Base-by-base conservation (phyloP, 768 basidiomycete species). In the Termitomyces heimii region DNA sequence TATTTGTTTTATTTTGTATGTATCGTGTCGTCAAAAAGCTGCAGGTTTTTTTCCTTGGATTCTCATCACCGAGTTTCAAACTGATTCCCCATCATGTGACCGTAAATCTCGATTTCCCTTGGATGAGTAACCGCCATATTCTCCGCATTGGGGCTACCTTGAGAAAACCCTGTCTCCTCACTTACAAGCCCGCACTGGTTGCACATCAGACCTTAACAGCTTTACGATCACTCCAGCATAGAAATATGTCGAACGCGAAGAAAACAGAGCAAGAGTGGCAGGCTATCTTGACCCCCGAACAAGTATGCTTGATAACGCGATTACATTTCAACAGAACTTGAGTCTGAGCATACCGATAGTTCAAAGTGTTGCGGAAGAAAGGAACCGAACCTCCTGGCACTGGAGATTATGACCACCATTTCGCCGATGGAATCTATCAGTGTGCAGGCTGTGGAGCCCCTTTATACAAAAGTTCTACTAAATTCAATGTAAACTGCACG, bases 391-490 rank as follows among this genome's bases (percentile, higher is more conserved):
- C 68, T 7, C 73, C 92, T 24, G 83, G 86, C 2, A 89, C 86
- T 3, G 92, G 90, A n/a, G 73, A 86, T 66, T 94, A 91, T 68
- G 83, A 95, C 60, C 79, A 93, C 55, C 79, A 82, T 70, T 69
- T 69, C 24, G 82, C 75, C 3, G 66, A 80, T 29, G 94, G 94
- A 9, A 77, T 86, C 1, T 96, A 94, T 67, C 64, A 72, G 44
- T 95, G 94, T 66, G 87, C 84, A 9, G 94, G 82, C 8, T 96
- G 94, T 70, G 78, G 77, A 35, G 84, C 91, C 2, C 87, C 93
- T 1, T 73, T 97, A 49, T 97, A 96, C 77, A 91, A 86, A 77
- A 91, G 89, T 65, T 77, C 77, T 28, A 94, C 92, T 62, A 97
- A 97, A 73, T 97, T 96, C 72, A 80, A 88, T 64, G 80, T 81